phyloP scores from a whole-genome alignment of 805 yeast genomes.

The Candida rishiriensis region DNA sequence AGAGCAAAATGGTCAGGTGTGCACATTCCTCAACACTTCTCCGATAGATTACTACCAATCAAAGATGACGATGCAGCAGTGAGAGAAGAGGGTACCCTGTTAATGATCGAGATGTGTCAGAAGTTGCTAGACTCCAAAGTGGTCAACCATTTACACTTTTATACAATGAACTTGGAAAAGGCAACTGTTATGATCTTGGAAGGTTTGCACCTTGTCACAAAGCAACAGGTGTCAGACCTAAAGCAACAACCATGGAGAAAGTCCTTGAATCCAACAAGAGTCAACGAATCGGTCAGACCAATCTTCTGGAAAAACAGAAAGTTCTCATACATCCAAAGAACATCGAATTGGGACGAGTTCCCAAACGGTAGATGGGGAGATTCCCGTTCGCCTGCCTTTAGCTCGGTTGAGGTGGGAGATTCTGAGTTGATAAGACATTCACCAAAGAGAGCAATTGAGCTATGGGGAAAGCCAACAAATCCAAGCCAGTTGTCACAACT shows the following conservation, averaged over 20 bases:
- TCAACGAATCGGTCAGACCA: constrained; percentile 81
- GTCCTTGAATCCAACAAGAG: constrained; percentile 75
- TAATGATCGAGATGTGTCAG: constrained; percentile 80
- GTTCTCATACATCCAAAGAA: constrained; percentile 81
- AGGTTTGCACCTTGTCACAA: constrained; percentile 48
- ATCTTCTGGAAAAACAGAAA: constrained; percentile 96
- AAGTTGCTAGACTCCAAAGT: constrained; percentile 64
- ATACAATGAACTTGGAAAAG: constrained; percentile 95
- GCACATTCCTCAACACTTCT: constrained; percentile 68
- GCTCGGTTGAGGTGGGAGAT: constrained; percentile 80
- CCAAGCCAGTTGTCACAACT: constrained; percentile 57
- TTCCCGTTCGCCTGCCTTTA: constrained; percentile 95
- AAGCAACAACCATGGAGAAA: constrained; percentile 81
- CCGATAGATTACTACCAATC: constrained; percentile 67
- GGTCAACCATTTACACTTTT: constrained; percentile 86
- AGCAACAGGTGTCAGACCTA: constrained; percentile 21
- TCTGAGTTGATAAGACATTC: constrained; percentile 79
- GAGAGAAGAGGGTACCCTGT: constrained; percentile 77
- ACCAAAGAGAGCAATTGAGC: constrained; percentile 68
- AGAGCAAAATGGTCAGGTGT: constrained; percentile 94
- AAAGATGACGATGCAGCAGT: constrained; percentile 89
- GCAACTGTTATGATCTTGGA: constrained; percentile 87
- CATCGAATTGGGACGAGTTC: constrained; percentile 95
- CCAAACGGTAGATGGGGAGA: constrained; percentile 99
- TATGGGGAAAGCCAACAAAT: constrained; percentile 82